Percentiles rank a stretch among this genome's conserved stretches.
These are phyloP conservation scores for Lipomyces yamanashiensis DNA, from an alignment of 805 yeast genomes.

Conservation along the genomic window DNA sequence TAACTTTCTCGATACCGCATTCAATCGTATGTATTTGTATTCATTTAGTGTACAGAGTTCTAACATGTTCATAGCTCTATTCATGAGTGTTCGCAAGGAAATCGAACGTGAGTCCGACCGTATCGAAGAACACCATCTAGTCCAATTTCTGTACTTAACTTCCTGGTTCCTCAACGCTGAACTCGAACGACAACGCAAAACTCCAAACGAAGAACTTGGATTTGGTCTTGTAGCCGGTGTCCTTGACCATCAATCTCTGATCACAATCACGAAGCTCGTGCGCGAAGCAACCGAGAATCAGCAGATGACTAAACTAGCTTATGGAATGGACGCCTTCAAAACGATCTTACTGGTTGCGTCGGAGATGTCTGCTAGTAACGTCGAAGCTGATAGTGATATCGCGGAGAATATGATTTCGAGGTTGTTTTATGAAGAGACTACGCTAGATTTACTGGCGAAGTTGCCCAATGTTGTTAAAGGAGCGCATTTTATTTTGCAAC, in stretches of 20 bases:
- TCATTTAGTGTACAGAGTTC: neutral
- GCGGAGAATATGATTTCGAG: slow-evolving; percentile 66
- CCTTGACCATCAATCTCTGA: slow-evolving; percentile 64
- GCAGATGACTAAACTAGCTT: slow-evolving; percentile 56
- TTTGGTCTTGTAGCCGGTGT: slow-evolving; percentile 51
- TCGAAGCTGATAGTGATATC: slow-evolving; percentile 55
- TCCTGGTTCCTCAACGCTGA: slow-evolving; percentile 82
- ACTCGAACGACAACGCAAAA: slow-evolving; percentile 44
- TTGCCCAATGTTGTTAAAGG: slow-evolving; percentile 65
- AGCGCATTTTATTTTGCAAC: slow-evolving; percentile 65
- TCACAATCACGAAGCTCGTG: slow-evolving; percentile 55
- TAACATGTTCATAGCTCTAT: slow-evolving; percentile 46
- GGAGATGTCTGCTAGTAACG: slow-evolving; percentile 49
- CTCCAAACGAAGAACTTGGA: slow-evolving; percentile 27
- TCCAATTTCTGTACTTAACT: slow-evolving; percentile 61
- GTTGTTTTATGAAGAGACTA: slow-evolving; percentile 69
- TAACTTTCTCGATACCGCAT: slow-evolving; percentile 73
- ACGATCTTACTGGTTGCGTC: slow-evolving; percentile 54
- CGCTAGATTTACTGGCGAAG: slow-evolving; percentile 58
- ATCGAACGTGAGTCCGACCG: slow-evolving; percentile 51
- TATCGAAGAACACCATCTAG: slow-evolving; percentile 39
- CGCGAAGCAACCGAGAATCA: slow-evolving; percentile 43
- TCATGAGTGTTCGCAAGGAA: slow-evolving; percentile 57
- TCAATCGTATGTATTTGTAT: slow-evolving; percentile 51
- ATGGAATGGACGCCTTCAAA: slow-evolving; percentile 67